Evolutionary conservation across 1,284 basidiomycete species (phyloP).

Genomic region (Gomphus bonarii): DNA sequence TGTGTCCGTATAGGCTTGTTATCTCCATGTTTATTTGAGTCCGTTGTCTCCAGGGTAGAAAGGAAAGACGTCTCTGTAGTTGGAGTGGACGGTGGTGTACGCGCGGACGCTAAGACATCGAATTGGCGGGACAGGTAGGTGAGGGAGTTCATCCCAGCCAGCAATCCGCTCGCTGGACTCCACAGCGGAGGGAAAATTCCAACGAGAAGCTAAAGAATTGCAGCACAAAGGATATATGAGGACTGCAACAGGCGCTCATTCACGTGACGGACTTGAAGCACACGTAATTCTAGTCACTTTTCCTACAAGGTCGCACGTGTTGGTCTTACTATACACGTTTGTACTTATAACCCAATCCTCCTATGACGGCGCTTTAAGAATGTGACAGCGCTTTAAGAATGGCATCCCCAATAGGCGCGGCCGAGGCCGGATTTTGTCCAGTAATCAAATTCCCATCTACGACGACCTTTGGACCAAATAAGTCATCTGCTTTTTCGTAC

Average conservation of each 20-base stretch:
- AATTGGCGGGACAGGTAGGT: slow-evolving; percentile 59
- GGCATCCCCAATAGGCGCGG: slow-evolving; percentile 37
- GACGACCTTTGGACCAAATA: slow-evolving; percentile 44
- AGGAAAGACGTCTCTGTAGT: slow-evolving; percentile 6
- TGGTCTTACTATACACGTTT: not conserved
- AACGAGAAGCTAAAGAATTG: not conserved
- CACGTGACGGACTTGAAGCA: not conserved
- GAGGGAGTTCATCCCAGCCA: slow-evolving; percentile 51
- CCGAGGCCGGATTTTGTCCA: slow-evolving; percentile 69
- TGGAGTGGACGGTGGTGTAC: slow-evolving; percentile 22
- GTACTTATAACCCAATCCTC: not conserved
- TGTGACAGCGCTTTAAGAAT: slow-evolving; percentile 24
- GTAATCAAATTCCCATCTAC: slow-evolving; percentile 40
- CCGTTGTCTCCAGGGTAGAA: slow-evolving; percentile 4
- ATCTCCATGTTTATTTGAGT: slow-evolving; percentile 15
- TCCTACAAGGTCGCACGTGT: not conserved
- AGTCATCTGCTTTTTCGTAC: slow-evolving; percentile 45
- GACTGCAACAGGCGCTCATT: not conserved
- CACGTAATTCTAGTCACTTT: not conserved
- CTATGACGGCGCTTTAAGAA: slow-evolving; percentile 21
- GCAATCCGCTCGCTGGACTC: not conserved
- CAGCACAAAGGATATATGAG: not conserved
- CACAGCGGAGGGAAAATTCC: not conserved
- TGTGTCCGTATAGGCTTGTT: slow-evolving; percentile 34
- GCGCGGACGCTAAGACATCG: slow-evolving; percentile 43